These are phyloP conservation scores for Pogostemon cablin DNA, from an alignment of 257 asterid species.

Conservation along the genomic window DNA sequence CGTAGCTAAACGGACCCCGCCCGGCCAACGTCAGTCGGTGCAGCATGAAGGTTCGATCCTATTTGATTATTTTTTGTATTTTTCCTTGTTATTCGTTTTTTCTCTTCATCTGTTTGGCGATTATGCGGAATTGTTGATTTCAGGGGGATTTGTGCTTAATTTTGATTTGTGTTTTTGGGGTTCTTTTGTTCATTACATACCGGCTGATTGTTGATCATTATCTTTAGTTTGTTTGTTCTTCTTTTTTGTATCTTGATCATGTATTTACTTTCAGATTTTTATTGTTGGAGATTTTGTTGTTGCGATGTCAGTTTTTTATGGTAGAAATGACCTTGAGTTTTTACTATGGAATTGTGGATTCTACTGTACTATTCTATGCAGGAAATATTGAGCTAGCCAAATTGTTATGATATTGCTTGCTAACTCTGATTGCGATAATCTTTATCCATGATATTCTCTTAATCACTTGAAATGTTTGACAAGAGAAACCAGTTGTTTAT, in stretches of 20 bases:
- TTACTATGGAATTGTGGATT: neutral
- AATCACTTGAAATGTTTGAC: neutral
- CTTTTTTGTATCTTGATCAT: conserved; percentile 10
- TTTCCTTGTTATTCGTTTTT: conserved; percentile 7
- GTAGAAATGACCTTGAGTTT: neutral
- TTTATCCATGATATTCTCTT: conserved; percentile 1
- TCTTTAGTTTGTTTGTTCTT: neutral
- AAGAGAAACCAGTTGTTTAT: neutral
- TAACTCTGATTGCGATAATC: neutral
- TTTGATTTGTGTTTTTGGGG: conserved; percentile 19
- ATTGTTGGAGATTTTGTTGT: conserved; percentile 12
- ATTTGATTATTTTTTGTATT: neutral
- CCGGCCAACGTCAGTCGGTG: conserved; percentile 89
- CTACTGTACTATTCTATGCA: neutral
- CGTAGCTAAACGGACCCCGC: conserved; percentile 81
- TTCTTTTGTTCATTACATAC: conserved; percentile 7
- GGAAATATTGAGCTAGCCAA: neutral
- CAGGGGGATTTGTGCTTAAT: neutral
- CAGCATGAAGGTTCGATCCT: conserved; percentile 73
- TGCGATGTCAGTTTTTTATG: neutral
- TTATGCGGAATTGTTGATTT: conserved; percentile 20
- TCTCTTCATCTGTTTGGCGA: neutral
- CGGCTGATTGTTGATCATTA: neutral
- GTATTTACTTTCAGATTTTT: neutral
- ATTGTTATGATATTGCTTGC: conserved; percentile 7